Conservation (phyloP, 306 rosid species). For the Leucaena leucocephala region DNA sequence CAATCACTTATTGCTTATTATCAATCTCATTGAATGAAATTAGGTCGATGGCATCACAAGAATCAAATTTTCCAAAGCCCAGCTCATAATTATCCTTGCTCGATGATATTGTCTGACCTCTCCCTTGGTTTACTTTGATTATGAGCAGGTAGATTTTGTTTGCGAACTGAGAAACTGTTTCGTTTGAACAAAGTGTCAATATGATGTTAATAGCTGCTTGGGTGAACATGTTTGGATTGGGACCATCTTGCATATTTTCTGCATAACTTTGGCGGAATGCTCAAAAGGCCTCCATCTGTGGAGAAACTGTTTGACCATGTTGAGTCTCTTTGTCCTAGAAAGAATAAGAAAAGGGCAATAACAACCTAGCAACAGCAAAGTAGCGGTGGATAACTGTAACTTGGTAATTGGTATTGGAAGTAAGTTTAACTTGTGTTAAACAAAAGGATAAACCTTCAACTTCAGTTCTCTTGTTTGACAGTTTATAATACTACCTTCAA, state of each 20-base stretch:
- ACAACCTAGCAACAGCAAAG: background rate
- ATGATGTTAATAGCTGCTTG: background rate
- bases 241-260: background rate
- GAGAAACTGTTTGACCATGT: background rate
- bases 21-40: background rate
- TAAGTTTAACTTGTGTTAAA: background rate
- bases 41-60: background rate
- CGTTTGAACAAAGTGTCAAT: background rate
- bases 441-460: constrained; percentile 16
- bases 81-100: background rate
- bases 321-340: background rate
- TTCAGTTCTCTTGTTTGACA: constrained; percentile 9
- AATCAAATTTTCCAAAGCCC: background rate
- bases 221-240: background rate
- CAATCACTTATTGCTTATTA: background rate
- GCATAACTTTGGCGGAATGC: background rate
- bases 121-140: too few relatives aligned
- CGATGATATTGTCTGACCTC: background rate
- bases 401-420: background rate
- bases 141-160: background rate
- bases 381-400: constrained; percentile 6
- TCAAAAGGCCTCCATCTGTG: background rate
- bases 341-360: background rate
- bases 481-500: background rate
- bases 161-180: background rate